Conservation (phyloP, 352 stramenopile species). For the Phytophthora pseudosyringae region DNA sequence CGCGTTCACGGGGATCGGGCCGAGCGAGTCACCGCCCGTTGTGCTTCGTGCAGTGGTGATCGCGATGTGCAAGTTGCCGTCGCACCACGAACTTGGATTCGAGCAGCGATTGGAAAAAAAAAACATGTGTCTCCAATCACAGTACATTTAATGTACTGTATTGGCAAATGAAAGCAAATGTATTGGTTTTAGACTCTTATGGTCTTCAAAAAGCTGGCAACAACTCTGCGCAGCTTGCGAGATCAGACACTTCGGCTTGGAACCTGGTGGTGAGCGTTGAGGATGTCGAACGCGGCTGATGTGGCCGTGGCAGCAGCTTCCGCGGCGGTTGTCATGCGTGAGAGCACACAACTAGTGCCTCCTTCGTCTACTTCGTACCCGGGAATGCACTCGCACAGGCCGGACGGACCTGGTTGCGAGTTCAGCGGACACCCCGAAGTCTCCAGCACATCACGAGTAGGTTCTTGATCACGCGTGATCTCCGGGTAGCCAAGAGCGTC, state of each 20-base stretch:
- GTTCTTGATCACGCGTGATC: conserved; percentile 5
- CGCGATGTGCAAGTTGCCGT: too few relatives aligned
- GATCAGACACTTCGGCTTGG: conserved; percentile 12
- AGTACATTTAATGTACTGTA: too few relatives aligned
- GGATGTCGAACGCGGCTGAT: conserved; percentile 20
- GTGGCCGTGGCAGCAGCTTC: conserved; percentile 21
- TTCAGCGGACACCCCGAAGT: conserved; percentile 43
- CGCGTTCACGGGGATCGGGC: too few relatives aligned
- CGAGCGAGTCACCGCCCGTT: too few relatives aligned
- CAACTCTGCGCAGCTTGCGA: background rate
- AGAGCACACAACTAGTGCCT: conserved; percentile 43
- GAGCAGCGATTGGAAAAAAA: too few relatives aligned
- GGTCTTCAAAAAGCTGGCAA: background rate
- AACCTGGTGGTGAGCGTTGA: conserved; percentile 20
- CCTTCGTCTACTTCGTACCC: conserved; percentile 44
- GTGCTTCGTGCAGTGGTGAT: too few relatives aligned
- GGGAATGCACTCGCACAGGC: conserved; percentile 51
- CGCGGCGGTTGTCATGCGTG: conserved; percentile 16
- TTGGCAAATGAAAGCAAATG: too few relatives aligned
- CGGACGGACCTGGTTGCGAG: conserved; percentile 33
- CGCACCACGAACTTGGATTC: too few relatives aligned
- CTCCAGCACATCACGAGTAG: background rate
- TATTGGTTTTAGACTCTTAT: background rate
- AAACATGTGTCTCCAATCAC: too few relatives aligned
- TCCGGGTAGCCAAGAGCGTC: conserved; percentile 1